Evolutionary conservation across 2,329 filamentous ascomycete genomes (phyloP).

Genomic region (Dichotomopilus funicola): DNA sequence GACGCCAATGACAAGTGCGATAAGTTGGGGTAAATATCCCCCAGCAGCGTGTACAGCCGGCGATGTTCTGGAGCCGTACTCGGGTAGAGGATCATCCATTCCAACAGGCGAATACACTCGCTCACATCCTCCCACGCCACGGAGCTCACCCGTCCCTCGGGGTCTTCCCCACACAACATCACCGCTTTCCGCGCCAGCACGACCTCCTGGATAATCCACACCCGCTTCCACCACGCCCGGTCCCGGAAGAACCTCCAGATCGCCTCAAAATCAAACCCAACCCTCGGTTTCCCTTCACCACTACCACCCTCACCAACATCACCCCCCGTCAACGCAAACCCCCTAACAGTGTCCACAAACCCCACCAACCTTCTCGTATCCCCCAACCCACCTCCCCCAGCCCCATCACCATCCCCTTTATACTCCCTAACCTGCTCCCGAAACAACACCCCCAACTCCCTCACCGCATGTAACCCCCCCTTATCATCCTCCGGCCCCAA

Average conservation of each 20-base stretch:
- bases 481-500: conserved; percentile 1
- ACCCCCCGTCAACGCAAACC: neutral
- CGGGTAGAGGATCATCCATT: conserved; percentile 9
- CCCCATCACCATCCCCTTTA: neutral
- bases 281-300: neutral
- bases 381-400: neutral
- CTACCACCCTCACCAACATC: neutral
- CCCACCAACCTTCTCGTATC: neutral
- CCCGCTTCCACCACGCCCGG: conserved; percentile 7
- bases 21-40: conserved; percentile 1
- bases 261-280: conserved; percentile 10
- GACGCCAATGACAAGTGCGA: neutral
- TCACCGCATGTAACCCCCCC: neutral
- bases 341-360: conserved; percentile 1
- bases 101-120: conserved; percentile 1
- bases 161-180: neutral
- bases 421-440: neutral
- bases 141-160: neutral
- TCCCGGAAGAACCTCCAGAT: neutral
- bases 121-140: conserved; percentile 1
- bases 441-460: neutral
- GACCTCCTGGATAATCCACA: conserved; percentile 13
- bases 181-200: conserved; percentile 7
- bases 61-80: conserved; percentile 1
- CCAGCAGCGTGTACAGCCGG: neutral